Percentiles rank a stretch among this genome's conserved stretches.
These are phyloP conservation scores for Falciphora oryzae DNA, from an alignment of 2,329 filamentous ascomycete genomes.

Conservation along the genomic window DNA sequence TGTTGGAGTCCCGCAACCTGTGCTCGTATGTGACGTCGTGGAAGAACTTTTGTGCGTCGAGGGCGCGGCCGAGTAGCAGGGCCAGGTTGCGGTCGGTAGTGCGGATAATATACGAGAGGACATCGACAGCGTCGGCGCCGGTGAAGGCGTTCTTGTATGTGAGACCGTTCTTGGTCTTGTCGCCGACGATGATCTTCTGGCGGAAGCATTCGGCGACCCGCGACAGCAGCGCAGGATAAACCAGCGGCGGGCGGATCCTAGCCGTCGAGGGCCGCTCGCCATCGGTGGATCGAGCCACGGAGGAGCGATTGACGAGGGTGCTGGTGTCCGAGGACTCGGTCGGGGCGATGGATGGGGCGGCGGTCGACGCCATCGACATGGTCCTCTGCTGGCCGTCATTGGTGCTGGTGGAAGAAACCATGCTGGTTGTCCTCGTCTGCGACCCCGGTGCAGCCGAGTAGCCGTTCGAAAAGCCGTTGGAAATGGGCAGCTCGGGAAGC, in stretches of 20 bases:
- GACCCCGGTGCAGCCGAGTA: conserved; percentile 43
- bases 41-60: conserved; percentile 98
- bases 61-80: conserved; percentile 78
- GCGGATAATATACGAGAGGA: conserved; percentile 93
- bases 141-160: conserved; percentile 98
- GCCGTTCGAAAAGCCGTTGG: conserved; percentile 29
- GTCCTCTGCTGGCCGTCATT: conserved; percentile 42
- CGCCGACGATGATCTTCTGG: conserved; percentile 77
- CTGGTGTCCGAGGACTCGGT: conserved; percentile 42
- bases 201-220: conserved; percentile 88
- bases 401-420: conserved; percentile 32
- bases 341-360: conserved; percentile 59
- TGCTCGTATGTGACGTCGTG: conserved; percentile 99
- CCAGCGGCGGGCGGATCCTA: conserved; percentile 70
- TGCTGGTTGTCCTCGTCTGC: conserved; percentile 48
- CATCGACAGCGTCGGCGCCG: conserved; percentile 89
- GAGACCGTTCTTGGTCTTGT: conserved; percentile 92
- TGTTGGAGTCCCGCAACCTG: conserved; percentile 84
- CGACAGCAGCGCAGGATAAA: conserved; percentile 92
- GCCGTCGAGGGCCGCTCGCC: conserved; percentile 51
- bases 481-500: background rate
- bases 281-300: conserved; percentile 47
- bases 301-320: conserved; percentile 47
- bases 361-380: conserved; percentile 90
- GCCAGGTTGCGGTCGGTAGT: conserved; percentile 95